These are phyloP conservation scores for Taphrina pruni DNA, from an alignment of 1,139 yeast genomes.

Conservation along the genomic window DNA sequence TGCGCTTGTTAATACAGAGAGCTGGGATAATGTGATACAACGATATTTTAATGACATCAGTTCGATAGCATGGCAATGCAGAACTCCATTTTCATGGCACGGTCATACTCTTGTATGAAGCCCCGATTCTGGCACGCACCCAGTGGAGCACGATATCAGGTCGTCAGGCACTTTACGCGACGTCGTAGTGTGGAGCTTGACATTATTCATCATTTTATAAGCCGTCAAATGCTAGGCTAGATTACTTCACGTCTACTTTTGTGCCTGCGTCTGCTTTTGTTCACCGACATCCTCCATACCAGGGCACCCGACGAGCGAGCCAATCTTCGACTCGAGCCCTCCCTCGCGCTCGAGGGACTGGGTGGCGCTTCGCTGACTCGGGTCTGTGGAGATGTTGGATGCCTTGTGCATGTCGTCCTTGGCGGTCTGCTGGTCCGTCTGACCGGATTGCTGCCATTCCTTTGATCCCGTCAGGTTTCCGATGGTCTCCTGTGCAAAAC, in stretches of 20 bases:
- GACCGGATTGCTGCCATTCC: constrained; percentile 34
- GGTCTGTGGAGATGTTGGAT: constrained; percentile 19
- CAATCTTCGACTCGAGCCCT: constrained; percentile 36
- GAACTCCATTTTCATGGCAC: neutral
- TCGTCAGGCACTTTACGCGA: no score
- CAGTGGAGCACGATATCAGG: no score
- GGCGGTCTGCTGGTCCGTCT: constrained; percentile 25
- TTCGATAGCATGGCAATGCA: constrained; percentile 14
- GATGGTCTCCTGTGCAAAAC: constrained; percentile 32
- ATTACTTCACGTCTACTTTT: constrained; percentile 9
- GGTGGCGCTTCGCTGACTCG: constrained; percentile 25
- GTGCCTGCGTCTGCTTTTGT: constrained; percentile 34
- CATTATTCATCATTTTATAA: no score
- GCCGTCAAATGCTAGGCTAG: no score
- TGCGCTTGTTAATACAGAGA: constrained; percentile 38
- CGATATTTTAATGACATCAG: constrained; percentile 8
- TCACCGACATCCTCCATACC: constrained; percentile 40
- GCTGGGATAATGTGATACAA: neutral
- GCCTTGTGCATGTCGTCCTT: constrained; percentile 37
- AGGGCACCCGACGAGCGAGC: constrained; percentile 37
- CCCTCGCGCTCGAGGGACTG: constrained; percentile 30
- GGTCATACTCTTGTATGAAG: neutral
- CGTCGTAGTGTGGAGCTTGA: no score
- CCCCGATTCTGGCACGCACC: no score
- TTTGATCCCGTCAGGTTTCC: constrained; percentile 40